phyloP scores from a whole-genome alignment of 2,329 filamentous ascomycete genomes.

The Scleromitrula shiraiana region DNA sequence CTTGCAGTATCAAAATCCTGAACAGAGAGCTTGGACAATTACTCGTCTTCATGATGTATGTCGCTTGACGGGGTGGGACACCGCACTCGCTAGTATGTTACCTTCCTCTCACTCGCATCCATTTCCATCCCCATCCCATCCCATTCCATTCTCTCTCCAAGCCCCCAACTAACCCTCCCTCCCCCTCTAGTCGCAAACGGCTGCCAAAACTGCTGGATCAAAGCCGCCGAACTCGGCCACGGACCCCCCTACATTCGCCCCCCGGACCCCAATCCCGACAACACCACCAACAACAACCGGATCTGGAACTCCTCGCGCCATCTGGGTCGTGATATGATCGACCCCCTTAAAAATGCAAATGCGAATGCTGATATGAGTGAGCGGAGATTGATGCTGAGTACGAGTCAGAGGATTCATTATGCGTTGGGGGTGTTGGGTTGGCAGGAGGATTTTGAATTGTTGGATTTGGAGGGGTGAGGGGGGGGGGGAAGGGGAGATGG shows the following conservation, averaged over 20 bases:
- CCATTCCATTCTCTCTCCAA: neutral
- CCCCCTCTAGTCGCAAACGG: conserved; percentile 54
- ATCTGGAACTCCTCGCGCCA: conserved; percentile 44
- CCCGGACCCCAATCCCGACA: conserved; percentile 29
- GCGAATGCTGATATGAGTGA: conserved; percentile 38
- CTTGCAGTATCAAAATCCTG: conserved; percentile 57
- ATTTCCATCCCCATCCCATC: too few species aligned
- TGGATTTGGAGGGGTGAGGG: conserved; percentile 41
- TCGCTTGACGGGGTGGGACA: conserved; percentile 79
- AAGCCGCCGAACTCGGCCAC: conserved; percentile 61
- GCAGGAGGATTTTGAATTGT: conserved; percentile 64
- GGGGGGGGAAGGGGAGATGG: neutral
- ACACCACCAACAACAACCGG: too few species aligned
- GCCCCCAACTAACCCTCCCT: neutral
- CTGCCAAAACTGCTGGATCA: conserved; percentile 78
- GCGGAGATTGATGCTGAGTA: conserved; percentile 52
- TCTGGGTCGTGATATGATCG: too few species aligned
- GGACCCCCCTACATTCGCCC: conserved; percentile 65
- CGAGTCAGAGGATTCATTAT: conserved; percentile 59
- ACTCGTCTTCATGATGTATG: conserved; percentile 66
- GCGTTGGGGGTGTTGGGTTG: conserved; percentile 71
- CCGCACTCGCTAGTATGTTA: conserved; percentile 53
- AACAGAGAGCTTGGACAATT: conserved; percentile 72
- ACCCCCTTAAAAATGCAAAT: too few species aligned
- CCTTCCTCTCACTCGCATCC: neutral